Evolutionary conservation across 306 rosid genomes (phyloP).

Genomic region (Potentilla sterilis): DNA sequence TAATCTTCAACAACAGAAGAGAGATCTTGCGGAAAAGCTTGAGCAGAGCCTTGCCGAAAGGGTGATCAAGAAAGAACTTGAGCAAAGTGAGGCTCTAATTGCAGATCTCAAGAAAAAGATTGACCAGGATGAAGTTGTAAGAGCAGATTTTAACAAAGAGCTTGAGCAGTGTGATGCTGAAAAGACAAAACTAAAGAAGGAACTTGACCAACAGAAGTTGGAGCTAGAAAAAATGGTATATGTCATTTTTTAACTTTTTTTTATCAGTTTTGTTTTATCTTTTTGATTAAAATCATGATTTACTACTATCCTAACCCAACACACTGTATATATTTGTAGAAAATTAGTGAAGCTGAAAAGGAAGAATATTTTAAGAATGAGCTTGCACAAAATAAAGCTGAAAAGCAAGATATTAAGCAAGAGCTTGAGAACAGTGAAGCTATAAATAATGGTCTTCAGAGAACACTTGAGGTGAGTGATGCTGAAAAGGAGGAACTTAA

Average conservation of each 20-base stretch:
- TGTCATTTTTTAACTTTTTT: neutral
- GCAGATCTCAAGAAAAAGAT: constrained; percentile 25
- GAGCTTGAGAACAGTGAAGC: neutral
- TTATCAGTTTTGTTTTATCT: neutral
- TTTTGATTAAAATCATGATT: neutral
- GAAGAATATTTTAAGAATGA: neutral
- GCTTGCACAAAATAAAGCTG: neutral
- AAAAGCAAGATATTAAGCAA: neutral
- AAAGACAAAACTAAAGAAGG: neutral
- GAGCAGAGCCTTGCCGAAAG: too few species aligned
- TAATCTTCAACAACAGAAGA: neutral
- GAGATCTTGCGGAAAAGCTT: neutral
- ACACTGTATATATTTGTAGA: neutral
- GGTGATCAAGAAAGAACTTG: neutral
- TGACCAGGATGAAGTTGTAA: constrained; percentile 35
- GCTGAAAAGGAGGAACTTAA: neutral
- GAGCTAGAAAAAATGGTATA: constrained; percentile 45
- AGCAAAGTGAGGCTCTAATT: constrained; percentile 18
- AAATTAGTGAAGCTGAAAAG: neutral
- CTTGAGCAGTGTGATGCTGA: neutral
- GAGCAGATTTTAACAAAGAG: constrained; percentile 12
- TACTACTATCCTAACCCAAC: neutral
- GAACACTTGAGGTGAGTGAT: neutral
- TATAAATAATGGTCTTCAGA: neutral
- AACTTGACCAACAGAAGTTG: neutral